Evolutionary conservation across 2,329 filamentous ascomycete genomes (phyloP).

Genomic region (Colletotrichum sp.): DNA sequence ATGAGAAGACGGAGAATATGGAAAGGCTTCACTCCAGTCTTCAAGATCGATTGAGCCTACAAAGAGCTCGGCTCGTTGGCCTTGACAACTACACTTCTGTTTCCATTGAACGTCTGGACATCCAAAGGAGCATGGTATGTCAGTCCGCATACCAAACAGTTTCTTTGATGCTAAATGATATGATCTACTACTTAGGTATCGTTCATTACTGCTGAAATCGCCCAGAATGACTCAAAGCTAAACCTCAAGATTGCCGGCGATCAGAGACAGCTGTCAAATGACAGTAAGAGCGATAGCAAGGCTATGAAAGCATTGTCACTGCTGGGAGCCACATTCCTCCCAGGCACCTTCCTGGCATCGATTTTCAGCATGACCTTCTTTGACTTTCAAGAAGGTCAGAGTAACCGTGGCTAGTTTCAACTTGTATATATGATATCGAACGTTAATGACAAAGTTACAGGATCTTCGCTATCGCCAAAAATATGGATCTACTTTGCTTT

Average conservation of each 20-base stretch:
- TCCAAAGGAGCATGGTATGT: not conserved
- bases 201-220: not conserved
- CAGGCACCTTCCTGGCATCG: not conserved
- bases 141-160: too few relatives aligned
- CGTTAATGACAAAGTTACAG: fast-evolving
- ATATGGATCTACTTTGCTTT: not conserved
- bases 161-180: not conserved
- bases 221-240: not conserved
- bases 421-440: fast-evolving
- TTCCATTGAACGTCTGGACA: not conserved
- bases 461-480: not conserved
- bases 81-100: not conserved
- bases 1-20: not conserved
- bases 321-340: not conserved
- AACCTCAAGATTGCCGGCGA: not conserved
- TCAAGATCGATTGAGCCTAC: not conserved
- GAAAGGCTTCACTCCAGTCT: not conserved
- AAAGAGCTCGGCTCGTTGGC: not conserved
- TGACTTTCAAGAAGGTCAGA: not conserved
- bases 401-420: not conserved
- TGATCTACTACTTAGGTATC: not conserved
- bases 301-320: not conserved
- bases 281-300: not conserved
- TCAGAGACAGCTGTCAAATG: not conserved
- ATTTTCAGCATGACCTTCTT: not conserved